These are phyloP conservation scores for Stephanodiscus triporus DNA, from an alignment of 108 stramenopile genomes.

Conservation along the genomic window DNA sequence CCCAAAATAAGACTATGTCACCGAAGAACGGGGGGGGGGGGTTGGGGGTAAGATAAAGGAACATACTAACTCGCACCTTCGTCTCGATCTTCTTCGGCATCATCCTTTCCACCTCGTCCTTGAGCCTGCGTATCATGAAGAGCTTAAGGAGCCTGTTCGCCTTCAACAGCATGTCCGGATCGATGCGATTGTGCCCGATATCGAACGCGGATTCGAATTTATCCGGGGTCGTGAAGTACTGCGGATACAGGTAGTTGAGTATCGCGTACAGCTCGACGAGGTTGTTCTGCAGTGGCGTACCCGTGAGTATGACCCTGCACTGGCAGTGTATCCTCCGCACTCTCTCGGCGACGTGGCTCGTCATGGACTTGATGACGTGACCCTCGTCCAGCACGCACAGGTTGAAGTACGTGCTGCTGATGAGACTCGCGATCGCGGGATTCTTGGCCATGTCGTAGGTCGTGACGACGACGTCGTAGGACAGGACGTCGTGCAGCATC, in stretches of 20 bases:
- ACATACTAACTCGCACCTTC: slow-evolving; percentile 35
- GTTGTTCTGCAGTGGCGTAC: slow-evolving; percentile 92
- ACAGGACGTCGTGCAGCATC: slow-evolving; percentile 31
- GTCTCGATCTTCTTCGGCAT: slow-evolving; percentile 80
- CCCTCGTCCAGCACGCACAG: slow-evolving; percentile 88
- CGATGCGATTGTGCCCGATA: slow-evolving; percentile 62
- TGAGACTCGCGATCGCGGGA: slow-evolving; percentile 43
- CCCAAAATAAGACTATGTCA: background rate
- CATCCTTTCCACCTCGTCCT: slow-evolving; percentile 70
- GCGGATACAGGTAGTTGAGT: slow-evolving; percentile 71
- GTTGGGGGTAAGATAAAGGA: background rate
- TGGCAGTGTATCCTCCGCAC: slow-evolving; percentile 61
- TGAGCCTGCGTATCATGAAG: slow-evolving; percentile 77
- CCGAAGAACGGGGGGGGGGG: background rate
- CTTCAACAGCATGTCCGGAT: slow-evolving; percentile 60
- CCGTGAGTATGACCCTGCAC: slow-evolving; percentile 66
- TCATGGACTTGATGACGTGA: slow-evolving; percentile 76
- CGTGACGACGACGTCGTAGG: slow-evolving; percentile 66
- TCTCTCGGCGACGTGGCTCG: slow-evolving; percentile 43
- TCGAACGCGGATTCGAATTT: slow-evolving; percentile 85
- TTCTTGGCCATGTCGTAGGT: slow-evolving; percentile 75
- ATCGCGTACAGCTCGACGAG: slow-evolving; percentile 73
- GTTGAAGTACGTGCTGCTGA: slow-evolving; percentile 46
- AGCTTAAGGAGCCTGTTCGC: slow-evolving; percentile 67
- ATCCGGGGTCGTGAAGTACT: slow-evolving; percentile 55